Base-by-base conservation (phyloP, 1,284 basidiomycete species). In the Coniferiporia sulphurascens region DNA sequence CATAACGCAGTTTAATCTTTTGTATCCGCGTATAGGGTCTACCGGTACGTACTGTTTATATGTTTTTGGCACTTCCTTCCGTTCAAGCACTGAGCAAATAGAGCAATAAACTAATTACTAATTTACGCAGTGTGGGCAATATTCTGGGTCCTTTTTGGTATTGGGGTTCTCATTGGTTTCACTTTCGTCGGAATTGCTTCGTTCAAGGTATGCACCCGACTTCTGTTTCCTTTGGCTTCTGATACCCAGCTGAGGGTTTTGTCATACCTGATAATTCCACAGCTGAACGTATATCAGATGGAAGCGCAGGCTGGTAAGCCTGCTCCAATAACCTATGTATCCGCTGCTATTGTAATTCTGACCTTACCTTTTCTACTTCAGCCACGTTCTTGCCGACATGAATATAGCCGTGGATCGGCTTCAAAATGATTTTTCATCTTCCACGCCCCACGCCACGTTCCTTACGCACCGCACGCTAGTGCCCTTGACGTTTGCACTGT, bases 91-190 rank as follows among this genome's bases (percentile, higher is more conserved):
- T 22, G n/a, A 21, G 36, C 3, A 15, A n/a, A 15, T 44, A 22
- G 7, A 15, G n/a, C 36, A 12, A 38, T 36, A 17, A 59, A 49
- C 19, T 13, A 21, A 21, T 49, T 19, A 53, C 34, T 15, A 52
- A 52, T 27, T 17, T 22, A 48, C 38, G 22, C 53, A 89, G 87
- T 85, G 58, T 91, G 89, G 89, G 88, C 87, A 17, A 72, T 79
- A 3, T 70, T 88, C 41, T 92, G 90, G 89, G 81, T 91, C 51
- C 58, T 86, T 2, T 90, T 91, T 69, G 81, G 87, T 66, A 66
- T 88, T 32, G 81, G 76, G 4, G 79, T 83, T 17, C 76, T 90
- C 48, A 83, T 84, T 59, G 87, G 80, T 3, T 91, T 91, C 70
- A 74, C 85, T 12, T 73, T 92, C 50, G 70, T 90, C 27, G 89